Base-by-base conservation (phyloP, 805 yeast species). In the Pichia thaimueangensis region DNA sequence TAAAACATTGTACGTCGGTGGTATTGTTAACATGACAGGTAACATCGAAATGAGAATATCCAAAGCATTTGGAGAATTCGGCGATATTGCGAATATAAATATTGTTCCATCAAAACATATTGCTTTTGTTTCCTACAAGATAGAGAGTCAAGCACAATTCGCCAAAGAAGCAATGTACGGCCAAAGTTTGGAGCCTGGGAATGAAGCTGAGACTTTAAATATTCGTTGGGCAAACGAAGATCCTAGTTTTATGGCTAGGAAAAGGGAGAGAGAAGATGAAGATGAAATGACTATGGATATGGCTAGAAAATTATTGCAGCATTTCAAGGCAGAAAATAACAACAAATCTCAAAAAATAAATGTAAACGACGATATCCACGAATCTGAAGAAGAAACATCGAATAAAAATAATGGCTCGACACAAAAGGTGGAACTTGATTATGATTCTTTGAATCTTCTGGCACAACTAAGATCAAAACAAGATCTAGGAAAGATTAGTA, bases 91-190 rank as follows among this genome's bases (percentile, higher is more conserved):
- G 35, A 71, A 79, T 43, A 70, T 85, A 22, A 69, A 82, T 47
- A 80, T 80, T 13, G 62, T 86, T 12, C 70, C 73, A 41, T 64
- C 65, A 21, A 80, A 81, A 54, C 76, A 78, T 30, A 78, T 89
- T 55, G 96, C 89, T 0, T 89, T 91, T 64, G 75, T 93, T 6
- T 81, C 84, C 1, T 91, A 67, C 56, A 69, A 69, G 43, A 59
- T 70, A 28, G 95, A 86, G 53, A 59, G 72, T 17, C 80, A 74
- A 56, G 97, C 97, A 0, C 97, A 91, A 59, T 93, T 91, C 68
- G 96, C 96, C 0, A 86, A 86, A 54, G 97, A 91, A 60, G 95
- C 95, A 1, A 86, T 91, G 96, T 76, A 82, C 30, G 80, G 81
- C 34, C 97, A 91, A 59, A 72, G 84, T 8, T 58, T 89, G 7